Evolutionary conservation across 352 stramenopile species (phyloP).

Genomic region (Globisporangium acanthophoron): DNA sequence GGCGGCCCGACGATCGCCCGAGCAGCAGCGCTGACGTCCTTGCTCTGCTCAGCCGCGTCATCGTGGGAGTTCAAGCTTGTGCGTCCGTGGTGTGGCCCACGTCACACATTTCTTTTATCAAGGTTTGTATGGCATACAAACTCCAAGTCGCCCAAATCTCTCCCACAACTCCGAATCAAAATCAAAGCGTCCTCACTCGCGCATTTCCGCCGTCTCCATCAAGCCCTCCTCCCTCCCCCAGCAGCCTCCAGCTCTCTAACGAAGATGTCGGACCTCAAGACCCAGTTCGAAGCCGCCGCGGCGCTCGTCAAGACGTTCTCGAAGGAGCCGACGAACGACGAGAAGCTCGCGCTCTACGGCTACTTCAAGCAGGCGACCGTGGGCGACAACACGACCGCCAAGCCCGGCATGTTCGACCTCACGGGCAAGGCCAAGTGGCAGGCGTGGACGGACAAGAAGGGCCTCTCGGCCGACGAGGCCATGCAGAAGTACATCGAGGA

Average conservation of each 20-base stretch:
- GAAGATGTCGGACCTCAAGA: conserved; percentile 79
- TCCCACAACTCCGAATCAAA: neutral
- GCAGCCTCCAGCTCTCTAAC: neutral
- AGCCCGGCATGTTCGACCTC: conserved; percentile 85
- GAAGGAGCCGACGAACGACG: conserved; percentile 78
- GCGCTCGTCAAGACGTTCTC: conserved; percentile 79
- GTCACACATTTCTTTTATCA: neutral
- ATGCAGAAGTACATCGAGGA: conserved; percentile 87
- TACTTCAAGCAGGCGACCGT: conserved; percentile 89
- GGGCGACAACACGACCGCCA: conserved; percentile 78
- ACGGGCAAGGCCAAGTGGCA: conserved; percentile 88
- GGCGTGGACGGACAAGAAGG: conserved; percentile 85
- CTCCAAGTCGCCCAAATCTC: neutral
- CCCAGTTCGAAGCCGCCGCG: conserved; percentile 78
- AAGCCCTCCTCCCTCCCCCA: conserved; percentile 3
- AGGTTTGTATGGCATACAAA: conserved; percentile 2
- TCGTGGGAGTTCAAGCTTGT: neutral
- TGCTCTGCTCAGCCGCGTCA: neutral
- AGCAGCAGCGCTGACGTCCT: neutral
- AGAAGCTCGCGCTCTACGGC: conserved; percentile 89
- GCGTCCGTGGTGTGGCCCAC: neutral
- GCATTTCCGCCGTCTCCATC: conserved; percentile 14
- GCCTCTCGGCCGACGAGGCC: conserved; percentile 74
- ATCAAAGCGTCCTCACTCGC: conserved; percentile 1
- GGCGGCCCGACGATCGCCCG: neutral